Percentiles rank a stretch among this genome's conserved stretches.
Evolutionary conservation across 352 stramenopile species (phyloP).

Genomic region (Phytopythium litorale): DNA sequence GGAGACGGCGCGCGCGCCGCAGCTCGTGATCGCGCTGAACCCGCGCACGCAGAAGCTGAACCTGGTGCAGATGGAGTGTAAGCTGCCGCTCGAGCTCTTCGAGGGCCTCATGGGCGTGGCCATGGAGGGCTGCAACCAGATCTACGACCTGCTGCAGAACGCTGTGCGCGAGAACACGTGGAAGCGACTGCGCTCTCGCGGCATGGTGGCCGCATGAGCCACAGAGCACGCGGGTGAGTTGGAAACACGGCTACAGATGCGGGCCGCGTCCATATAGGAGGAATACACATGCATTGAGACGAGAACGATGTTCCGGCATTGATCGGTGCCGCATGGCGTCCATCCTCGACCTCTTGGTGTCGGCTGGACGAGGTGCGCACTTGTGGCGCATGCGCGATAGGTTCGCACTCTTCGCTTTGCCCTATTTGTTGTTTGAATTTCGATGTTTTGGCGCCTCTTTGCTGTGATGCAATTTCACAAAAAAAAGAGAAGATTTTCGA

Average conservation of each 20-base stretch:
- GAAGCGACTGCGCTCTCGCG: slow-evolving; percentile 64
- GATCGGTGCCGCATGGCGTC: no score
- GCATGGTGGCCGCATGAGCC: slow-evolving; percentile 31
- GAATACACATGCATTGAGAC: not conserved
- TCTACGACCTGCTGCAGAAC: slow-evolving; percentile 83
- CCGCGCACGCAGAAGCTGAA: slow-evolving; percentile 86
- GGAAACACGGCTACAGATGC: not conserved
- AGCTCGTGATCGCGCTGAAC: slow-evolving; percentile 86
- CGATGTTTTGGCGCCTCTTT: not conserved
- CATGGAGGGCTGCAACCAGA: slow-evolving; percentile 78
- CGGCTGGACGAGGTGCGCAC: not conserved
- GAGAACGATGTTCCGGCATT: not conserved
- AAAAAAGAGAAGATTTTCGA: slow-evolving; percentile 1
- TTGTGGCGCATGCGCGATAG: not conserved
- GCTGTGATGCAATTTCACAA: not conserved
- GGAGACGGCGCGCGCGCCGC: slow-evolving; percentile 80
- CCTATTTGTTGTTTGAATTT: not conserved
- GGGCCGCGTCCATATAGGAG: not conserved
- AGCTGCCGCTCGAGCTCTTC: slow-evolving; percentile 85
- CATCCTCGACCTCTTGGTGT: no score
- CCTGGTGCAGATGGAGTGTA: slow-evolving; percentile 90
- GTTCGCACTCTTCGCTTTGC: not conserved
- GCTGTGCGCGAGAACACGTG: slow-evolving; percentile 84
- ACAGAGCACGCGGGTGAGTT: not conserved
- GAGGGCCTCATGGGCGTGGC: slow-evolving; percentile 81